Evolutionary conservation across 768 basidiomycete species (phyloP), one percentile per base, ranked within the genome.

Genomic region (Psilocybe sp.): DNA sequence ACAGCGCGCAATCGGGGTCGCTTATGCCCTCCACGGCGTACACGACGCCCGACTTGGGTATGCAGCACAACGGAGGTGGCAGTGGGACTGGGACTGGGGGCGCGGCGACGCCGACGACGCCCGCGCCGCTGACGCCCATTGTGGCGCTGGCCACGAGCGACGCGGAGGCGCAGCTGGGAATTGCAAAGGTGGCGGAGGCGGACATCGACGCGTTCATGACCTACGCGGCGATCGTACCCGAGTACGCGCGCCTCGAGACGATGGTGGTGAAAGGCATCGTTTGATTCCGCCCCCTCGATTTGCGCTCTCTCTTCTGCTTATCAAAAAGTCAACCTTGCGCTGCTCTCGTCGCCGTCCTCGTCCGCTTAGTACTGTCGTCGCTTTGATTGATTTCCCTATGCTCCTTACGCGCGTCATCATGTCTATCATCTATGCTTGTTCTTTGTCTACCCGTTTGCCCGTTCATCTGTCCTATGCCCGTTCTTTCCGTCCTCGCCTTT

Each of bases 151-250:
- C 82, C 13, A 91, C 89, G 1, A 72, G 76, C 2, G 89, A 91
- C 53, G 72, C 76, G 13, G 90, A 92, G 68, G 74, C 80, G 31
- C 87, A 88, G 67, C 72, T 86, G 32, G 91, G 91, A 13, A 66
- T 92, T 41, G 85, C 81, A 31, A 91, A 90, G 66, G 85, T 92
- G 5, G 89, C 91, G 0, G 89, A 91, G 51, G 81, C 90, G 12
- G 91, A 93, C 62, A 69, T 82, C 46, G 91, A 93, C 65, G 84
- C 89, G 48, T 91, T 91, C 67, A 79, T 89, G 81, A 80, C 85
- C 0, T 93, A 93, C 63, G 89, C 89, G 15, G 81, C 88, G 33
- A 87, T 92, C 62, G 85, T 92, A 14, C 87, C 89, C 20, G 91
- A 93, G 69, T 92, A 83, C 64, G 82, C 80, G 70, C 73, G 91